phyloP scores from a whole-genome alignment of 352 stramenopile genomes.

The Pythium chondricola region DNA sequence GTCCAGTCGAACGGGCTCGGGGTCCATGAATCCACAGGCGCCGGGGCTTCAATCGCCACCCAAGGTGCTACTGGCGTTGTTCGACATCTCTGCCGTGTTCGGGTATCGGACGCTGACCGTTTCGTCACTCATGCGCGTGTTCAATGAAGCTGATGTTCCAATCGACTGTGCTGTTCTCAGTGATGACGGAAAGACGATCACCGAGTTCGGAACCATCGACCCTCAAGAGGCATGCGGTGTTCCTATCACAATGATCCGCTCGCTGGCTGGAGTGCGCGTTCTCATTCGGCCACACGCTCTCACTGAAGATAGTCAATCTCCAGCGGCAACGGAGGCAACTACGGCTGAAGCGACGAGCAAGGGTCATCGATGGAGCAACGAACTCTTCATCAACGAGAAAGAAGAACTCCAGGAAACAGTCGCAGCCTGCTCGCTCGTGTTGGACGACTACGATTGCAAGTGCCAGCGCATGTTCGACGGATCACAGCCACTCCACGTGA shows the following conservation, averaged over 20 bases:
- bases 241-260: constrained; percentile 53
- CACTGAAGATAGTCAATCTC: neutral
- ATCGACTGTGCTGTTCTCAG: constrained; percentile 56
- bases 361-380: constrained; percentile 78
- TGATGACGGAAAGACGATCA: constrained; percentile 51
- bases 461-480: constrained; percentile 79
- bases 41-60: neutral
- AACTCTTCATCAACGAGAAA: constrained; percentile 67
- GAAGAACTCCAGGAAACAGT: constrained; percentile 52
- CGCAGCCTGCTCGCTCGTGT: constrained; percentile 54
- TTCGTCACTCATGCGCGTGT: constrained; percentile 70
- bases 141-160: constrained; percentile 59
- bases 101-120: constrained; percentile 74
- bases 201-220: constrained; percentile 53
- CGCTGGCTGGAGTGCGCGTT: constrained; percentile 48
- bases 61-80: constrained; percentile 47
- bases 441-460: constrained; percentile 67
- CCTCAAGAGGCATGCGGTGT: constrained; percentile 56
- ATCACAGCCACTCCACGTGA: constrained; percentile 62
- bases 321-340: neutral
- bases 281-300: constrained; percentile 48
- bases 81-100: constrained; percentile 67
- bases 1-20: constrained; percentile 11
- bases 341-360: constrained; percentile 10
- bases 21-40: neutral